Evolutionary conservation across 768 basidiomycete species (phyloP).

Genomic region (Naematelia aurantialba): DNA sequence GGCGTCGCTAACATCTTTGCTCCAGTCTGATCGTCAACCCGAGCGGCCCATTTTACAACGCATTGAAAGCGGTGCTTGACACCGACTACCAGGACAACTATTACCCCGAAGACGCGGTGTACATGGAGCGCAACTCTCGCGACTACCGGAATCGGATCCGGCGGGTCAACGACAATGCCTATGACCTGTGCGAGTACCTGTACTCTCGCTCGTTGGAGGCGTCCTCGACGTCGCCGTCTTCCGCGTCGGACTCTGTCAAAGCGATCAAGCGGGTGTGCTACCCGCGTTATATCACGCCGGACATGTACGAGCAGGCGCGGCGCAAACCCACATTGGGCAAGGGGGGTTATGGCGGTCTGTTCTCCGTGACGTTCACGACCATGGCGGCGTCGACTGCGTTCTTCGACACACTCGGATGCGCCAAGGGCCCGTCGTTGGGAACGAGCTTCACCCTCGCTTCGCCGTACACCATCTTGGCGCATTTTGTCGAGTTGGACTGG

Average conservation of each 20-base stretch:
- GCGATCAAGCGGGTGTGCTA: constrained; percentile 83
- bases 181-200: constrained; percentile 75
- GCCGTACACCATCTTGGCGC: constrained; percentile 88
- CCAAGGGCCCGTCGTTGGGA: constrained; percentile 77
- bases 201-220: constrained; percentile 55
- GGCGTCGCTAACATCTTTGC: background rate
- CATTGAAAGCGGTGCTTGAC: constrained; percentile 62
- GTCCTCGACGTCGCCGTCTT: constrained; percentile 11
- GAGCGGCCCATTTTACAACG: constrained; percentile 62
- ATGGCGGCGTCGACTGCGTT: constrained; percentile 67
- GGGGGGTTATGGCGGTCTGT: constrained; percentile 79
- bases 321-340: constrained; percentile 54
- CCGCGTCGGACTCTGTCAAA: constrained; percentile 30
- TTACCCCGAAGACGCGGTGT: constrained; percentile 86
- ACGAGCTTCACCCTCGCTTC: constrained; percentile 95
- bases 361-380: constrained; percentile 78
- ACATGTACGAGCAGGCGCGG: constrained; percentile 65
- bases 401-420: constrained; percentile 74
- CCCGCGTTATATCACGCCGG: constrained; percentile 72
- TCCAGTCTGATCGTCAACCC: constrained; percentile 84
- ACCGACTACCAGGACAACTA: constrained; percentile 75
- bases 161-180: constrained; percentile 75
- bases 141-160: constrained; percentile 74
- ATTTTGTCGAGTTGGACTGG: constrained; percentile 87
- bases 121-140: constrained; percentile 97